Base-by-base conservation (phyloP, 2,329 filamentous ascomycete genomes). In the Cordyceps pruinosa region DNA sequence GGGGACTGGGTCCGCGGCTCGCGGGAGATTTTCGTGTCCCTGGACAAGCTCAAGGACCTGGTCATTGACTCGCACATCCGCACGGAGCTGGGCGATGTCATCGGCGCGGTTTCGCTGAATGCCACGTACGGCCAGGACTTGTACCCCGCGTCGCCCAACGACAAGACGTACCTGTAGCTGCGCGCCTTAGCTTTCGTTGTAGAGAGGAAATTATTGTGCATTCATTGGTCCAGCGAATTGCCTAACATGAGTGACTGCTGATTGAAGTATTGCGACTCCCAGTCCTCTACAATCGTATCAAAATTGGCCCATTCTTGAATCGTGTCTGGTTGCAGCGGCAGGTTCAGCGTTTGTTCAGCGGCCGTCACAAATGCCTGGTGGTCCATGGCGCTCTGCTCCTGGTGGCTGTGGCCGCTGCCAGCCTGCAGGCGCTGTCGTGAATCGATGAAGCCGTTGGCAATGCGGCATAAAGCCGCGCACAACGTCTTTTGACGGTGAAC, bases 1-100 rank as follows among this genome's bases (percentile, higher is more conserved):
- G 81, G 83, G 0, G 72, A 73, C 37, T 85, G 79, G 78, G 74
- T 76, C 5, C 76, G 84, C 0, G 85, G 84, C 1, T 75, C 76
- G 9, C 72, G 82, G 1, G 62, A 64, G 45, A 28, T 64, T 6
- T 52, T 60, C 6, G 23, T 64, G 10, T 56, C 35, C 1, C 50
- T 57, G 17, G 62, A 63, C 25, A 77, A 82, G 58, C 68, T 85
- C 25, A 61, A 72, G 3, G 48, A 68, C 23, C 60, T 70, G 19
- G 73, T 74, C 30, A 65, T 81, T 0, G 73, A 81, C 51, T 83
- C 80, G 0, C 86, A 80, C 78, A 77, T 83, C 44, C 72, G 80
- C 3, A 70, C 85, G 41, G 81, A 85, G 62, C 73, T 77, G 48
- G 77, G 78, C 0, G 70, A 68, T 1, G 64, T 79, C 1, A 74